A percentile compares a stretch with the other conserved stretches of the same genome.
phyloP scores from a whole-genome alignment of 73 alveolate genomes.

The Paramecium bursaria region DNA sequence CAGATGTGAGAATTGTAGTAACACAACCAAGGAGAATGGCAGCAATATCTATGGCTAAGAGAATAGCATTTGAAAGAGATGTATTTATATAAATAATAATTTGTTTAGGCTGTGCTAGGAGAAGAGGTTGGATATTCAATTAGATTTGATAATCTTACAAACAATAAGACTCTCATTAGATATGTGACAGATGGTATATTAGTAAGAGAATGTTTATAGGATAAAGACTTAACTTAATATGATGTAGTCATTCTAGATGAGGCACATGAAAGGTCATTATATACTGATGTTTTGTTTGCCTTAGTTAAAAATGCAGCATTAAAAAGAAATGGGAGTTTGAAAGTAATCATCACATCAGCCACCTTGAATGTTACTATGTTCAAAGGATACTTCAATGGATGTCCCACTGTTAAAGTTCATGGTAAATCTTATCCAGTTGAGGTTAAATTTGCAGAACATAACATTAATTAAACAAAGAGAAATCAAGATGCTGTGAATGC shows the following conservation, averaged over 20 bases:
- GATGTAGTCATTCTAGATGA: conserved; percentile 92
- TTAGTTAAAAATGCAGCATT: conserved; percentile 86
- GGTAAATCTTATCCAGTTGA: conserved; percentile 85
- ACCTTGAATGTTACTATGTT: conserved; percentile 83
- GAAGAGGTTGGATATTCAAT: conserved; percentile 93
- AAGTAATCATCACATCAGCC: conserved; percentile 89
- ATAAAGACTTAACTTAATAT: conserved; percentile 82
- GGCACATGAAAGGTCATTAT: conserved; percentile 96
- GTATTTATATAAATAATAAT: conserved; percentile 71
- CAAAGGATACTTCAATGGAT: conserved; percentile 77
- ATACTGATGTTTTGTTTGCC: conserved; percentile 95
- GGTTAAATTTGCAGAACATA: conserved; percentile 65
- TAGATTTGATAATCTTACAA: conserved; percentile 85
- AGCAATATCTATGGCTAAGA: conserved; percentile 93
- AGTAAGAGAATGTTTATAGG: conserved; percentile 93
- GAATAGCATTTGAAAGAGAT: conserved; percentile 95
- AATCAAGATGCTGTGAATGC: conserved; percentile 84
- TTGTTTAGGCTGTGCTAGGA: conserved; percentile 78
- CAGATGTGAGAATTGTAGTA: conserved; percentile 76
- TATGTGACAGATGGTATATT: conserved; percentile 98
- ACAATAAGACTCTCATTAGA: conserved; percentile 79
- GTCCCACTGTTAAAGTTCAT: conserved; percentile 79
- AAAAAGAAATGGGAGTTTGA: conserved; percentile 79
- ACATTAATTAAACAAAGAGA: conserved; percentile 73
- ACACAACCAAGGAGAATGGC: conserved; percentile 99